phyloP scores from a whole-genome alignment of 1,284 basidiomycete genomes.

The Mycosarcoma mackinlayi region DNA sequence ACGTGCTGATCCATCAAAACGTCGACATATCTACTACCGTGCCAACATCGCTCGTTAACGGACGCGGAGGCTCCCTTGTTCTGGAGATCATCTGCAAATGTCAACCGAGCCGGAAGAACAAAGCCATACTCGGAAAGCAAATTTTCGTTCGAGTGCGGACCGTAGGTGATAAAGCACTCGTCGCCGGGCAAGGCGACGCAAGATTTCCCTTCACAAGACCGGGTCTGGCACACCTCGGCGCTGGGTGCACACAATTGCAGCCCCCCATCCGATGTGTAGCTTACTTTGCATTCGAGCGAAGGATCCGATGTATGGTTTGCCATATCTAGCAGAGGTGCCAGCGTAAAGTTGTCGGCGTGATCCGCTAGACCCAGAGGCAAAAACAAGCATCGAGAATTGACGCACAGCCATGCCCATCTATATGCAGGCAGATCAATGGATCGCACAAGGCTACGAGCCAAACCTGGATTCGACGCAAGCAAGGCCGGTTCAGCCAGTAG shows the following conservation, averaged over 20 bases:
- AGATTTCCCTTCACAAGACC: neutral
- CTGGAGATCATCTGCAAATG: neutral
- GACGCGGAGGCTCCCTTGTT: neutral
- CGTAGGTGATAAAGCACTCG: constrained; percentile 63
- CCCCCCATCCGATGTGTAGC: constrained; percentile 34
- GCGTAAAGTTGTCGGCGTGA: constrained; percentile 63
- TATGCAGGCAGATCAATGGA: constrained; percentile 17
- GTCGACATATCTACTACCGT: constrained; percentile 51
- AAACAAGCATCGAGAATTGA: constrained; percentile 64
- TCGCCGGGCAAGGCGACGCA: constrained; percentile 26
- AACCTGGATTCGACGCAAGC: constrained; percentile 4
- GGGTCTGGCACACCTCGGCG: neutral
- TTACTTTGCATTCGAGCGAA: constrained; percentile 50
- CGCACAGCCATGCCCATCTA: constrained; percentile 61
- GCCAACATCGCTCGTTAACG: constrained; percentile 14
- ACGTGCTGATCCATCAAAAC: constrained; percentile 51
- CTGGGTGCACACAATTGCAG: constrained; percentile 51
- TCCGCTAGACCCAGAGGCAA: constrained; percentile 48
- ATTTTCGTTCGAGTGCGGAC: constrained; percentile 57
- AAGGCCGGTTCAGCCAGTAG: constrained; percentile 21
- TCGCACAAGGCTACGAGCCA: constrained; percentile 9
- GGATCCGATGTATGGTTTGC: constrained; percentile 61
- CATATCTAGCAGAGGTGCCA: constrained; percentile 66
- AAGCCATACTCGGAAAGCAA: constrained; percentile 64
- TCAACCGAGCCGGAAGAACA: constrained; percentile 27